phyloP scores from a whole-genome alignment of 2,329 filamentous ascomycete species.

The Sarocladiaceae sp. region DNA sequence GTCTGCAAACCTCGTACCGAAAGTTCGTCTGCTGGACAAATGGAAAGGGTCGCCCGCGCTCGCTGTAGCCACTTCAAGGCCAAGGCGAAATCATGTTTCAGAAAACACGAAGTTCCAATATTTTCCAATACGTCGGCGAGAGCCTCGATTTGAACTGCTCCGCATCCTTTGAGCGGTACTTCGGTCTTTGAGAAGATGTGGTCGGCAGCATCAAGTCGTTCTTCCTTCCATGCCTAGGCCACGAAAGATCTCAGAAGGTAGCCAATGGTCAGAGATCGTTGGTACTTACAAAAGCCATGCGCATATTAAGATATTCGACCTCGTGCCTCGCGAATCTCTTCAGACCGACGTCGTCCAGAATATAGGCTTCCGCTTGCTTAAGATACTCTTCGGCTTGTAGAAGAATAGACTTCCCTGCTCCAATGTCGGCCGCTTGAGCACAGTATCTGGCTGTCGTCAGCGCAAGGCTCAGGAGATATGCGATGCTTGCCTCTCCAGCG shows the following conservation, averaged over 20 bases:
- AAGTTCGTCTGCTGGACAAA: constrained; percentile 49
- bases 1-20: constrained; percentile 60
- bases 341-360: not conserved
- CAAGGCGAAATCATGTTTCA: constrained; percentile 44
- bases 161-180: constrained; percentile 32
- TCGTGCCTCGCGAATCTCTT: constrained; percentile 33
- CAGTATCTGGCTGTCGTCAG: constrained; percentile 57
- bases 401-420: constrained; percentile 56
- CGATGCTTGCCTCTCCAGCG: constrained; percentile 30
- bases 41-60: constrained; percentile 55
- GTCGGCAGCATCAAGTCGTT: constrained; percentile 70
- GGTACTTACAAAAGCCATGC: constrained; percentile 58
- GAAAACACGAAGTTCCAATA: constrained; percentile 60
- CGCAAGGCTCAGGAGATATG: constrained; percentile 62
- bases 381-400: constrained; percentile 59
- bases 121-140: constrained; percentile 67
- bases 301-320: constrained; percentile 61
- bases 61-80: constrained; percentile 72
- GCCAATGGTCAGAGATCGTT: not conserved
- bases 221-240: constrained; percentile 67
- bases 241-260: not conserved
- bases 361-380: constrained; percentile 15
- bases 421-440: constrained; percentile 48
- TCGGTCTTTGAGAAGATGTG: constrained; percentile 54
- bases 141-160: constrained; percentile 51